Percentiles rank a stretch among this genome's conserved stretches.
Conservation (phyloP, 495 filamentous ascomycete species). For the Penicillium lividum region DNA sequence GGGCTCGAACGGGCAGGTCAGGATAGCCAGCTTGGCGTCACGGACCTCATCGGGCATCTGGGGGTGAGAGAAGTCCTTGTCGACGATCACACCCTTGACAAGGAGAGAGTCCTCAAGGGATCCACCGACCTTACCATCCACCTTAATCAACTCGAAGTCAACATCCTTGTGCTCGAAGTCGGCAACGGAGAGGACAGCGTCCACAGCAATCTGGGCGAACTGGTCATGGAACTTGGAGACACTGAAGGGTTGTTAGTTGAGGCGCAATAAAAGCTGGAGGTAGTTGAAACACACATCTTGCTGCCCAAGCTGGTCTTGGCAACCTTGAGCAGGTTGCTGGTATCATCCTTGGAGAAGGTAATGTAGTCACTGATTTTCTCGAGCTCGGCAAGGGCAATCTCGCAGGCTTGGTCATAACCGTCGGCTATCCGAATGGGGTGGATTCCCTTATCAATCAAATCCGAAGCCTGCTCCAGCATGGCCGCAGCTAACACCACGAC, state of each 20-base stretch:
- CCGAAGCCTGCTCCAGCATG: slow-evolving; percentile 94
- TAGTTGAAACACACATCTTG: slow-evolving; percentile 68
- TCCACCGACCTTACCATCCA: slow-evolving; percentile 97
- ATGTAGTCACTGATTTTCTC: slow-evolving; percentile 92
- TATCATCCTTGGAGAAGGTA: slow-evolving; percentile 75
- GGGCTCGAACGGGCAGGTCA: slow-evolving; percentile 99
- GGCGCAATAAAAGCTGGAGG: neutral
- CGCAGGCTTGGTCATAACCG: slow-evolving; percentile 95
- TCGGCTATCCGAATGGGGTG: slow-evolving; percentile 98
- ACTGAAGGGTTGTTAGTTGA: slow-evolving; percentile 39
- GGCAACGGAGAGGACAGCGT: slow-evolving; percentile 94
- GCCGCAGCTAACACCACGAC: slow-evolving; percentile 96
- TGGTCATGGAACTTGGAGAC: slow-evolving; percentile 98
- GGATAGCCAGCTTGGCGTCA: slow-evolving; percentile 94
- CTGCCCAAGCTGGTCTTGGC: slow-evolving; percentile 95
- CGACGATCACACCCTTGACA: slow-evolving; percentile 96
- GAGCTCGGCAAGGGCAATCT: slow-evolving; percentile 89
- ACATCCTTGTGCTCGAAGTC: slow-evolving; percentile 97
- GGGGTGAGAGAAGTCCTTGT: slow-evolving; percentile 99
- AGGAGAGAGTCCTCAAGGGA: slow-evolving; percentile 91
- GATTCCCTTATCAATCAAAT: slow-evolving; percentile 99
- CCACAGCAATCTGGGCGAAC: slow-evolving; percentile 95
- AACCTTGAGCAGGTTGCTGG: slow-evolving; percentile 83
- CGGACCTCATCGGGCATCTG: slow-evolving; percentile 95
- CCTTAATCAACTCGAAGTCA: slow-evolving; percentile 98